Conservation (phyloP, 2,329 filamentous ascomycete genomes). For the Colletotrichum tropicale region DNA sequence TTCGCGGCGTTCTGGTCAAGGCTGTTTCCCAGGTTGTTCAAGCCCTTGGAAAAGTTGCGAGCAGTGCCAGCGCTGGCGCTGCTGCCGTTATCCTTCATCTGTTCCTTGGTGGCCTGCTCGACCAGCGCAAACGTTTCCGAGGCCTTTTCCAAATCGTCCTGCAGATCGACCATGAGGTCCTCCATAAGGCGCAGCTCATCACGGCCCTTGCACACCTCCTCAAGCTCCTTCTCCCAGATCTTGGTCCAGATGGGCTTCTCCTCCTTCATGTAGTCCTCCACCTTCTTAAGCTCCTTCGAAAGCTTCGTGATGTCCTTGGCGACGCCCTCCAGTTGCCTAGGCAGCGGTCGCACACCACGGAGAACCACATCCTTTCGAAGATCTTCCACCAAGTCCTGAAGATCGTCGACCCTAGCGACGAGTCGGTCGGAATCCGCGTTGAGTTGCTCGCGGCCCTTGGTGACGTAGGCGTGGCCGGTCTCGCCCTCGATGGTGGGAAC, state of each 20-base stretch:
- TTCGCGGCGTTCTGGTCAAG: constrained; percentile 82
- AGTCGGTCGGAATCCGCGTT: constrained; percentile 88
- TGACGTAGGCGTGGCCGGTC: constrained; percentile 85
- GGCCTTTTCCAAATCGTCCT: constrained; percentile 95
- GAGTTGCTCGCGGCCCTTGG: constrained; percentile 84
- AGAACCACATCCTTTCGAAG: constrained; percentile 95
- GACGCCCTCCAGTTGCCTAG: constrained; percentile 86
- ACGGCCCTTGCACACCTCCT: constrained; percentile 93
- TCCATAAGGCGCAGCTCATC: constrained; percentile 96
- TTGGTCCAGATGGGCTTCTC: constrained; percentile 99
- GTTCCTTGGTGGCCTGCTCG: constrained; percentile 97
- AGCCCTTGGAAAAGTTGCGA: constrained; percentile 58
- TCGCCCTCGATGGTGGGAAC: constrained; percentile 77
- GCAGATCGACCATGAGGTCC: constrained; percentile 88
- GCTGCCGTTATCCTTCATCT: constrained; percentile 77
- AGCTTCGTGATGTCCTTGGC: constrained; percentile 85
- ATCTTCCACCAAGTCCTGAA: constrained; percentile 97
- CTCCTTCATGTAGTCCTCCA: constrained; percentile 88
- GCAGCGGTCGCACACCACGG: constrained; percentile 88
- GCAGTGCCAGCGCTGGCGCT: constrained; percentile 54
- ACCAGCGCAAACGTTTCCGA: constrained; percentile 92
- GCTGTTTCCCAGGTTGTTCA: constrained; percentile 54
- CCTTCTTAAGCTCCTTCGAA: constrained; percentile 86
- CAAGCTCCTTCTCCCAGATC: constrained; percentile 98
- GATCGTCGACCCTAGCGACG: constrained; percentile 89